These are phyloP conservation scores for Chimonanthus salicifolius DNA, from an alignment of 164 flowering plant species.

Conservation along the genomic window DNA sequence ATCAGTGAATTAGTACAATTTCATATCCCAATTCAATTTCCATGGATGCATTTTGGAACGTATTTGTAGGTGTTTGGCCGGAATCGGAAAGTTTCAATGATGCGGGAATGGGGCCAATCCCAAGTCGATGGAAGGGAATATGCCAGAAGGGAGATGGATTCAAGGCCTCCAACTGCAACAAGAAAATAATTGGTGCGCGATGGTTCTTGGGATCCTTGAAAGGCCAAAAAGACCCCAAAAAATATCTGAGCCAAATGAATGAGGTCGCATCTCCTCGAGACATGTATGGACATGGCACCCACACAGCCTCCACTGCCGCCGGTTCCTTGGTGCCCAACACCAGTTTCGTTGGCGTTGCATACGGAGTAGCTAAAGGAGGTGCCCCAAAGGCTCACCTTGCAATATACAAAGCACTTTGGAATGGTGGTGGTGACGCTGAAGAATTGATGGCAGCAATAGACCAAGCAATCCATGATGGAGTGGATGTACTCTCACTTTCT, in stretches of 20 bases:
- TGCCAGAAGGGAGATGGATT: constrained; percentile 24
- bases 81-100: constrained; percentile 54
- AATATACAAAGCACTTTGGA: background rate
- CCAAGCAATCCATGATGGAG: background rate
- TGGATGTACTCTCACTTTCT: background rate
- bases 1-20: too few relatives aligned
- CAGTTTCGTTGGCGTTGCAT: background rate
- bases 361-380: background rate
- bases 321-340: background rate
- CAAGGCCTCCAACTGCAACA: too few relatives aligned
- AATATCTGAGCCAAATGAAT: too few relatives aligned
- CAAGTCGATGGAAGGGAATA: constrained; percentile 61
- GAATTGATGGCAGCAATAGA: background rate
- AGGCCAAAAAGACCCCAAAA: too few relatives aligned
- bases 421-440: background rate
- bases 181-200: too few relatives aligned
- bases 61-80: too few relatives aligned
- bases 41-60: too few relatives aligned
- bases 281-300: background rate
- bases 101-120: constrained; percentile 49
- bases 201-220: too few relatives aligned
- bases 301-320: background rate
- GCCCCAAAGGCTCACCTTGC: background rate
- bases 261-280: background rate
- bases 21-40: too few relatives aligned